Percentiles rank a stretch among this genome's conserved stretches.
These are phyloP conservation scores for Rubus idaeus DNA, from an alignment of 306 rosid genomes.

Conservation along the genomic window DNA sequence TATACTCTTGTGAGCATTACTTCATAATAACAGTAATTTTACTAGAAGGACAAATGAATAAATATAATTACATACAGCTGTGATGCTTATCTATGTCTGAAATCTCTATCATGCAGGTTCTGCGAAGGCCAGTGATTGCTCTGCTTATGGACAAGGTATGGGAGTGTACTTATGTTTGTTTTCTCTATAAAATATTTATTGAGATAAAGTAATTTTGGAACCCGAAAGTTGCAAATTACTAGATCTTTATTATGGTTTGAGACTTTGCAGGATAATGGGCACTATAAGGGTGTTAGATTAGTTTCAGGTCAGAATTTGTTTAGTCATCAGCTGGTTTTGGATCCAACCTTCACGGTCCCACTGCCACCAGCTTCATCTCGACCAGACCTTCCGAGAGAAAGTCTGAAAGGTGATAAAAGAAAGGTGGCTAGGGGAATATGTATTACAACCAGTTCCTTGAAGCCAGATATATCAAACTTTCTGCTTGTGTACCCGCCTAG, in stretches of 20 bases:
- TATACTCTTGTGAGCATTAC: slow-evolving; percentile 4
- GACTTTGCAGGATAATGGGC: slow-evolving; percentile 55
- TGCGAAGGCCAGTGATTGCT: slow-evolving; percentile 76
- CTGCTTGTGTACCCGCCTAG: slow-evolving; percentile 81
- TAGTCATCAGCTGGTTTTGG: slow-evolving; percentile 70
- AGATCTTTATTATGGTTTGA: slow-evolving; percentile 26
- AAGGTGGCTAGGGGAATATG: slow-evolving; percentile 93
- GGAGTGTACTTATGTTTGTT: slow-evolving; percentile 13
- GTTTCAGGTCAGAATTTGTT: slow-evolving; percentile 82
- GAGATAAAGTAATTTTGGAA: slow-evolving; percentile 15
- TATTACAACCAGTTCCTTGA: slow-evolving; percentile 64
- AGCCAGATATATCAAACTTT: slow-evolving; percentile 56
- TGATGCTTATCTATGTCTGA: slow-evolving; percentile 30
- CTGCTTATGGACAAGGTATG: slow-evolving; percentile 78
- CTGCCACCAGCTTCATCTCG: slow-evolving; percentile 38
- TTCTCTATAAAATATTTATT: slow-evolving; percentile 13
- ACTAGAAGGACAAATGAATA: not conserved
- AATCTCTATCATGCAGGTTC: slow-evolving; percentile 58
- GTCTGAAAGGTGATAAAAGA: slow-evolving; percentile 44
- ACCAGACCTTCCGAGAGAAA: slow-evolving; percentile 35
- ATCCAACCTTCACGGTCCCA: slow-evolving; percentile 61
- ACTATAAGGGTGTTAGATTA: slow-evolving; percentile 80
- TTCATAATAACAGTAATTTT: not conserved
- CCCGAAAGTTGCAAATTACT: slow-evolving; percentile 25
- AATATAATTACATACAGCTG: not conserved